Evolutionary conservation across 441 rosid genomes (phyloP).

Genomic region (Bruguiera hainesii): DNA sequence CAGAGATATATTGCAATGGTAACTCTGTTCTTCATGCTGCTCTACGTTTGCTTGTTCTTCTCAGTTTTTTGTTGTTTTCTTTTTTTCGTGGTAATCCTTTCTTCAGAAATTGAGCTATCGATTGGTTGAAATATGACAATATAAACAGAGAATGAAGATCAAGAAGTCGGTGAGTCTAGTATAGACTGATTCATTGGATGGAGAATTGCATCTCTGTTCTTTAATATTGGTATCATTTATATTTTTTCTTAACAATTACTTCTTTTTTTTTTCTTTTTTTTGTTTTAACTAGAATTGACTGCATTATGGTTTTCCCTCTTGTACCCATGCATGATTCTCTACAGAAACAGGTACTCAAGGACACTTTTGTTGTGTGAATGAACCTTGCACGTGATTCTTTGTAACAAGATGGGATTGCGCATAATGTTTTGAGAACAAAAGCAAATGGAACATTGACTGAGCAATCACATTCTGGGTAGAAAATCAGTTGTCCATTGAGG

Average conservation of each 20-base stretch:
- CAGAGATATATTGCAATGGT: conserved; percentile 89
- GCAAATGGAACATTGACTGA: neutral
- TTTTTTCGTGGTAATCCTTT: too few relatives aligned
- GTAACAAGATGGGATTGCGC: too few relatives aligned
- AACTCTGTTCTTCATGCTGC: conserved; percentile 87
- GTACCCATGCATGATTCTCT: conserved; percentile 86
- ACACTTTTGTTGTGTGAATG: conserved; percentile 55
- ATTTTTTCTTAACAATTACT: neutral
- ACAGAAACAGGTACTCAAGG: conserved; percentile 75
- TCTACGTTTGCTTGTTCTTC: conserved; percentile 38
- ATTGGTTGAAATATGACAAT: neutral
- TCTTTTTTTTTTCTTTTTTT: neutral
- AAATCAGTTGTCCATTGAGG: neutral
- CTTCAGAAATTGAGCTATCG: neutral
- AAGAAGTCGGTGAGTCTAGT: conserved; percentile 88
- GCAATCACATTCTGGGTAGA: neutral
- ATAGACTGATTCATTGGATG: conserved; percentile 95
- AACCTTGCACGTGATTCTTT: too few relatives aligned
- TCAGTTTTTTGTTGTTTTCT: neutral
- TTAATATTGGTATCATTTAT: neutral
- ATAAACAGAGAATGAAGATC: conserved; percentile 78
- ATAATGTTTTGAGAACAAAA: neutral
- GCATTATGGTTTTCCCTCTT: neutral
- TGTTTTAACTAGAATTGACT: neutral
- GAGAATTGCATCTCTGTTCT: conserved; percentile 56